Conservation (phyloP, 371 early-diverging fungal species). For the Chytridiales sp. region DNA sequence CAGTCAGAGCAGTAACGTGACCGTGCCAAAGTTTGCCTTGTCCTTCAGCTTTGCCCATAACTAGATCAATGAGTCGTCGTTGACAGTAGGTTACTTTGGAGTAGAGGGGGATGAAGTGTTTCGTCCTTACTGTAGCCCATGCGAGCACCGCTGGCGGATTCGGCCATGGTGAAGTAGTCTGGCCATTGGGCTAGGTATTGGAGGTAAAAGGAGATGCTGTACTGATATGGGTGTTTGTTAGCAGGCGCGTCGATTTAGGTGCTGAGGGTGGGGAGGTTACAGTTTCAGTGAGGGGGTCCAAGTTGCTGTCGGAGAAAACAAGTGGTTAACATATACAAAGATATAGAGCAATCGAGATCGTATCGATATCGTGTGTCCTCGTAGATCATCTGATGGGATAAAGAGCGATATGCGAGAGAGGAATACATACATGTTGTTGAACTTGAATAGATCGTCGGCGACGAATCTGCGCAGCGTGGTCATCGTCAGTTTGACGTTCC, state of each 20-base stretch:
- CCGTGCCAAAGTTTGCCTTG: slow-evolving; percentile 91
- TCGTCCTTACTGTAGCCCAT: slow-evolving; percentile 78
- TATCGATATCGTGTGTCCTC: background rate
- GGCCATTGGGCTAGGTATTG: slow-evolving; percentile 94
- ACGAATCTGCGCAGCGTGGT: slow-evolving; percentile 69
- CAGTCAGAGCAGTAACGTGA: slow-evolving; percentile 98
- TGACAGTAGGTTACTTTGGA: background rate
- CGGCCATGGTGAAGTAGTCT: slow-evolving; percentile 83
- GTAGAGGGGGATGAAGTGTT: background rate
- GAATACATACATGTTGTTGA: slow-evolving; percentile 69
- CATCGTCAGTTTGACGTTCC: too few relatives aligned
- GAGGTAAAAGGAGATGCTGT: slow-evolving; percentile 91
- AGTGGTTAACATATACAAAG: background rate
- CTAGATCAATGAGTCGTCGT: slow-evolving; percentile 33
- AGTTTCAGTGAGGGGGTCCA: slow-evolving; percentile 86
- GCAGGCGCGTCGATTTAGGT: background rate
- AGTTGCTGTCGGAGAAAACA: slow-evolving; percentile 56
- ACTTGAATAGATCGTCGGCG: slow-evolving; percentile 83
- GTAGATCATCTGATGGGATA: too few relatives aligned
- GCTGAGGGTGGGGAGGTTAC: slow-evolving; percentile 44
- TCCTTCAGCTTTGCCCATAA: slow-evolving; percentile 98
- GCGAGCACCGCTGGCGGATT: slow-evolving; percentile 66
- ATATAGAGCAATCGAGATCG: background rate
- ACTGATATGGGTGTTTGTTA: slow-evolving; percentile 47
- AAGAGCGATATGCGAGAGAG: background rate